These are phyloP conservation scores for Hericium rajendrae DNA, from an alignment of 768 basidiomycete genomes.

Conservation along the genomic window DNA sequence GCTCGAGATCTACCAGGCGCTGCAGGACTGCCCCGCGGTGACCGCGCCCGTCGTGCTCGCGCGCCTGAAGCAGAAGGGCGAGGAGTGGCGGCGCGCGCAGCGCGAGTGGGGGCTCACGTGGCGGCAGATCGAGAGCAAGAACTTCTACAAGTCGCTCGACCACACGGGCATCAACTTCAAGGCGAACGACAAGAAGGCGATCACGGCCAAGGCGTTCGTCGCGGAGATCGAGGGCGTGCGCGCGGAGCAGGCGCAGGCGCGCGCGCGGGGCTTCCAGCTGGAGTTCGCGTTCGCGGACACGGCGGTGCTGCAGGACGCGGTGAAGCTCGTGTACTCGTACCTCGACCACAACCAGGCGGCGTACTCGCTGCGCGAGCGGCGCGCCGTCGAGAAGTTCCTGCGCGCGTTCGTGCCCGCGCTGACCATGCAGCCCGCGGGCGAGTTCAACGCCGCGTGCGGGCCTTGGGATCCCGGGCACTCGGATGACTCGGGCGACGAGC, in stretches of 20 bases:
- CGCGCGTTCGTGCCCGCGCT: conserved; percentile 76
- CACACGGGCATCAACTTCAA: conserved; percentile 95
- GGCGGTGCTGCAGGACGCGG: conserved; percentile 74
- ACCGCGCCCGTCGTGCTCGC: conserved; percentile 86
- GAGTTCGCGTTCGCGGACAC: conserved; percentile 72
- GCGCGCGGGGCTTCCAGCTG: conserved; percentile 55
- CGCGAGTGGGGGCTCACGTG: conserved; percentile 95
- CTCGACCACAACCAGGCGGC: conserved; percentile 77
- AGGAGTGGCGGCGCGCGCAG: conserved; percentile 92
- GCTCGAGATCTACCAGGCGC: conserved; percentile 66
- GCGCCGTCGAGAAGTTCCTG: conserved; percentile 77
- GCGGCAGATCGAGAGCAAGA: conserved; percentile 94
- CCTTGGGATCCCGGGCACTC: conserved; percentile 41
- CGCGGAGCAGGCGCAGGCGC: conserved; percentile 25
- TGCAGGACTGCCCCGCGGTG: conserved; percentile 87
- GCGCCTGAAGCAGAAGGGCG: conserved; percentile 87
- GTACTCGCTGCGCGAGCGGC: conserved; percentile 69
- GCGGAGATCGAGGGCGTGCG: conserved; percentile 69
- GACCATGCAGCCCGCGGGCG: conserved; percentile 58
- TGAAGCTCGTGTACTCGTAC: conserved; percentile 86
- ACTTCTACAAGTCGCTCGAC: conserved; percentile 96
- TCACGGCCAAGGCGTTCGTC: conserved; percentile 78
- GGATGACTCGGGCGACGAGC: conserved; percentile 20
- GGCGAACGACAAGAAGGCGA: conserved; percentile 87
- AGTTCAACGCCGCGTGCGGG: conserved; percentile 56